Evolutionary conservation across 2,329 filamentous ascomycete species (phyloP).

Genomic region (Gaeumannomyces sp.): DNA sequence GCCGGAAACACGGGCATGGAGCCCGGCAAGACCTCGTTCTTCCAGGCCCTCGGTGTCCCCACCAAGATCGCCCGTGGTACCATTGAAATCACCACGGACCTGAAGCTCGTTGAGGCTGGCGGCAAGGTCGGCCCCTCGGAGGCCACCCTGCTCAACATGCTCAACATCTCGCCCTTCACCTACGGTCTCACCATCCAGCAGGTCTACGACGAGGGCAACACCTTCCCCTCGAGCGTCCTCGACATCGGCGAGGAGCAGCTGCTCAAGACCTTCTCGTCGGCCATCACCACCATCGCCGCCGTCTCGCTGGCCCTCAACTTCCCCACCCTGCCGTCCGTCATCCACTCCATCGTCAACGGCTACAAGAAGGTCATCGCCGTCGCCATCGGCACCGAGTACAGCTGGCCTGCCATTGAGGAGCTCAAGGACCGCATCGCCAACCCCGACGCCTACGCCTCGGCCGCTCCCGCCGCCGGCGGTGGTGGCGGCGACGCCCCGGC

Average conservation of each 20-base stretch:
- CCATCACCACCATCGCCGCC: slow-evolving; percentile 79
- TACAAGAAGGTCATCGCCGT: slow-evolving; percentile 97
- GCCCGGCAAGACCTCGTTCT: slow-evolving; percentile 99
- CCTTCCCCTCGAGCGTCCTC: slow-evolving; percentile 77
- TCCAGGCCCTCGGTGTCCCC: slow-evolving; percentile 99
- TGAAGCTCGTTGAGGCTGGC: slow-evolving; percentile 93
- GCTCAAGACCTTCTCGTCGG: slow-evolving; percentile 71
- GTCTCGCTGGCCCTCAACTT: slow-evolving; percentile 91
- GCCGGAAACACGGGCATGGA: slow-evolving; percentile 99
- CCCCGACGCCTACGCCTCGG: slow-evolving; percentile 88
- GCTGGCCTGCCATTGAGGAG: slow-evolving; percentile 92
- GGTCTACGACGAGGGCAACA: slow-evolving; percentile 97
- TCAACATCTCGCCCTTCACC: slow-evolving; percentile 99
- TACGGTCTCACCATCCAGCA: slow-evolving; percentile 96
- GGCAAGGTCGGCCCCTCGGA: slow-evolving; percentile 97
- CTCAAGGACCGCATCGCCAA: slow-evolving; percentile 99
- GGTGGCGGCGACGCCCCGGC: slow-evolving; percentile 43
- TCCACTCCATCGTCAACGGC: slow-evolving; percentile 92
- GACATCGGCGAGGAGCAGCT: slow-evolving; percentile 96
- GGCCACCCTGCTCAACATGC: slow-evolving; percentile 97
- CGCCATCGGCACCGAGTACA: slow-evolving; percentile 83
- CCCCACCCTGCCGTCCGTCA: slow-evolving; percentile 92
- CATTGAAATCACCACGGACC: slow-evolving; percentile 97
- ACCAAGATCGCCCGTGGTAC: slow-evolving; percentile 99
- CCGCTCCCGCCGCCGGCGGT: slow-evolving; percentile 65